phyloP scores from a whole-genome alignment of 192 early-diverging fungal genomes.

The Coemansia sp. region DNA sequence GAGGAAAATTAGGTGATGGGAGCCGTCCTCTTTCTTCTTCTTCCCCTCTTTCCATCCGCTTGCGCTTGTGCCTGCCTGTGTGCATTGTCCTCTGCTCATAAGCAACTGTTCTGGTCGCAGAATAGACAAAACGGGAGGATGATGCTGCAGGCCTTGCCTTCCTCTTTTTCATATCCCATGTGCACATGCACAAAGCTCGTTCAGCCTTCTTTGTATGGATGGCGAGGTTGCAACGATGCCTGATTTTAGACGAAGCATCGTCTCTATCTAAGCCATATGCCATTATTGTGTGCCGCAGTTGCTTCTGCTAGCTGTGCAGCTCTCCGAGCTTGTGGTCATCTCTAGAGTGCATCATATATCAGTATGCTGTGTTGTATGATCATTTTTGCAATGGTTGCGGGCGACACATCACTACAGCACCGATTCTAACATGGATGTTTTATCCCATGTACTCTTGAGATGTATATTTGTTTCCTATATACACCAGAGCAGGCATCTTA shows the following conservation, averaged over 20 bases:
- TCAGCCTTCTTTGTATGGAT: background rate
- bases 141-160: background rate
- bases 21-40: background rate
- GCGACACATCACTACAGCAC: no score
- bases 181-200: constrained; percentile 1
- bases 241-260: background rate
- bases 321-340: no score
- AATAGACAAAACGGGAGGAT: background rate
- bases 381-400: no score
- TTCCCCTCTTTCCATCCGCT: background rate
- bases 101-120: background rate
- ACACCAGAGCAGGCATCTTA: no score
- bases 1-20: background rate
- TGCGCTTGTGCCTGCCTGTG: no score
- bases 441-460: no score
- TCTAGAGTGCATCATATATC: no score
- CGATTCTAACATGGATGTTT: no score
- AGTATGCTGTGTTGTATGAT: no score
- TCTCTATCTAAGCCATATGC: constrained; percentile 1
- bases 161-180: background rate
- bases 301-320: no score
- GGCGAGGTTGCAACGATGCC: background rate
- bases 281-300: background rate
- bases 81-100: background rate
- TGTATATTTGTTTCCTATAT: no score